These are phyloP conservation scores for Boletus barrowsii DNA, from an alignment of 768 basidiomycete genomes.

Conservation along the genomic window DNA sequence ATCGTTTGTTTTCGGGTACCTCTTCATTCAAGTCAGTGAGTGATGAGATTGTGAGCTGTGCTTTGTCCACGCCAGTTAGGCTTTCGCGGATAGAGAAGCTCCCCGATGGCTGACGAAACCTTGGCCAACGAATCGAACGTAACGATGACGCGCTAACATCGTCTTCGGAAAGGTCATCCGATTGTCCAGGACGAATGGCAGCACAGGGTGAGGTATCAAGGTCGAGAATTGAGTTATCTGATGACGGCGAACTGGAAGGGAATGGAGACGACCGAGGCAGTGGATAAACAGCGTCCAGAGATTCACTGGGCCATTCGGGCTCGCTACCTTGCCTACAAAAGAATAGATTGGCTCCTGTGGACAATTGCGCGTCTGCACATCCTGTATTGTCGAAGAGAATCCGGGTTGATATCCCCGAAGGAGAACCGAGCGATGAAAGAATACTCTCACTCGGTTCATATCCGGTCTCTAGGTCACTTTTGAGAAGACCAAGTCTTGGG, in stretches of 20 bases:
- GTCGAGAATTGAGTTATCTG: slow-evolving; percentile 16
- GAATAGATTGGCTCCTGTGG: not conserved
- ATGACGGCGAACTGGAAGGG: slow-evolving; percentile 11
- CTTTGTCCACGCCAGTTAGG: not conserved
- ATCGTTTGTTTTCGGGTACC: not conserved
- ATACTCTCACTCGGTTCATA: not conserved
- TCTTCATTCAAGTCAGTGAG: not conserved
- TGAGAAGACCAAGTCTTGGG: not conserved
- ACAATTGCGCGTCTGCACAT: not conserved
- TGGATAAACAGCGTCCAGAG: not conserved
- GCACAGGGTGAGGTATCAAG: slow-evolving; percentile 25
- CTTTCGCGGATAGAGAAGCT: not conserved
- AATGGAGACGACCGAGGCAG: slow-evolving; percentile 27
- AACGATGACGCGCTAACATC: not conserved
- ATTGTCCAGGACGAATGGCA: not conserved
- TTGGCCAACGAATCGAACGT: not conserved
- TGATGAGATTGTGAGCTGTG: not conserved
- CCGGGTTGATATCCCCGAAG: not conserved
- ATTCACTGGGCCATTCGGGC: not conserved
- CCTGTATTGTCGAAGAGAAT: slow-evolving; percentile 3
- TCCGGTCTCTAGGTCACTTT: not conserved
- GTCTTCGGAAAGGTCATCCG: not conserved
- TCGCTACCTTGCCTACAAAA: not conserved
- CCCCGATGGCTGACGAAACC: not conserved
- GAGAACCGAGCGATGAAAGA: not conserved